These are phyloP conservation scores for Coemansia sp. DNA, from an alignment of 192 early-diverging fungal genomes.

Conservation along the genomic window DNA sequence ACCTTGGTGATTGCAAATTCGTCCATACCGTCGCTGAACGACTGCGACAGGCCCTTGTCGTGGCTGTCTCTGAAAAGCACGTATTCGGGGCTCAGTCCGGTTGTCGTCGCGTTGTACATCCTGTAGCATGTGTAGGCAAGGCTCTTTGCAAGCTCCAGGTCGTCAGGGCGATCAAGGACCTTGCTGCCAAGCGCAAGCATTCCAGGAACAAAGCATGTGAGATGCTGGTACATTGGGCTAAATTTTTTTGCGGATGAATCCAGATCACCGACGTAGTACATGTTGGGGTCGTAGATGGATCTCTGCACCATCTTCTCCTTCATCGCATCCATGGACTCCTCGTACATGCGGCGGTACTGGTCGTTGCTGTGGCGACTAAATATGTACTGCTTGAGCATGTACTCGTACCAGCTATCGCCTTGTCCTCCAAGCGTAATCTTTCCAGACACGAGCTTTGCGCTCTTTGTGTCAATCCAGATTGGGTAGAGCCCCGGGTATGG, in stretches of 20 bases:
- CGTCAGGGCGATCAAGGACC: constrained; percentile 48
- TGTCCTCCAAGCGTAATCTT: constrained; percentile 53
- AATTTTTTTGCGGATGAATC: constrained; percentile 42
- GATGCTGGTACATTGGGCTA: constrained; percentile 52
- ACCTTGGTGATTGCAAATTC: constrained; percentile 38
- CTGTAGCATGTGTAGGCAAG: constrained; percentile 54
- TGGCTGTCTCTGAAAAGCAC: constrained; percentile 67
- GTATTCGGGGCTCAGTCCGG: constrained; percentile 85
- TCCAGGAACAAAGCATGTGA: constrained; percentile 70
- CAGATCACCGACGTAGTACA: constrained; percentile 52
- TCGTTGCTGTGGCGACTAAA: constrained; percentile 32
- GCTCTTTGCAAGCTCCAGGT: constrained; percentile 50
- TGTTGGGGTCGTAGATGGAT: constrained; percentile 39
- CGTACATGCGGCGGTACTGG: constrained; percentile 56
- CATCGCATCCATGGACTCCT: constrained; percentile 52
- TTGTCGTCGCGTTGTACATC: constrained; percentile 78
- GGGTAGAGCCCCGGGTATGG: constrained; percentile 62
- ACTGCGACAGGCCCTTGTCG: constrained; percentile 28
- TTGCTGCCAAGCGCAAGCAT: constrained; percentile 68
- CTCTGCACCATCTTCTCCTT: constrained; percentile 43
- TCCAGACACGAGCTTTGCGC: constrained; percentile 29
- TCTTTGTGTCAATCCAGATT: constrained; percentile 54
- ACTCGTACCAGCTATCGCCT: constrained; percentile 59
- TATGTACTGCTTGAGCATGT: constrained; percentile 56
- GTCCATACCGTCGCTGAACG: constrained; percentile 7